Base-by-base conservation (phyloP, 2,329 filamentous ascomycete species). In the Myotisia sp. region DNA sequence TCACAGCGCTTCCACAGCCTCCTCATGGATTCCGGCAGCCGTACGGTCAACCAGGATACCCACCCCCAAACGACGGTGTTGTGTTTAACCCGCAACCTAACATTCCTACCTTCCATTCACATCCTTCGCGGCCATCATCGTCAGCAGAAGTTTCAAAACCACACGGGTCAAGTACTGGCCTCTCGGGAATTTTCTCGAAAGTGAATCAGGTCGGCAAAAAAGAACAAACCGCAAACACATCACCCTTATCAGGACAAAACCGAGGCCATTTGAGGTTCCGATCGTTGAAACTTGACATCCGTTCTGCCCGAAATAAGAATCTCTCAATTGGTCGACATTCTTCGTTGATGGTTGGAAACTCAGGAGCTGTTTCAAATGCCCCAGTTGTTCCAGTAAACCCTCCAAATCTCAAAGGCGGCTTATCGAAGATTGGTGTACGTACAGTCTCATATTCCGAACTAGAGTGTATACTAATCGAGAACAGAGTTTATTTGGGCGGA, bases 111-210 rank as follows among this genome's bases (percentile, higher is more conserved):
- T n/a, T n/a, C n/a, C n/a, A n/a, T n/a, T n/a, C n/a, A n/a, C n/a
- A n/a, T n/a, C n/a, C n/a, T n/a, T n/a, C n/a, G n/a, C n/a, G n/a
- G n/a, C n/a, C n/a, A n/a, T n/a, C n/a, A n/a, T n/a, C n/a, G n/a
- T n/a, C n/a, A n/a, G n/a, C n/a, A n/a, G 22, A 2, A 12, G 12
- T 9, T 2, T 3, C 22, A 9, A 34, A 27, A 16, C 32, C 22
- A 18, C 8, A 8, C 12, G 22, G 32, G 7, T 4, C 32, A 8
- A 34, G 24, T 13, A 17, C 24, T 19, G 24, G 22, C 6, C n/a
- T 34, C 10, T 24, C 22, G 3, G 32, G 23, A 10, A 26, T 34
- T 13, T 26, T 34, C 13, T 26, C 32, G 5, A 34, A 34, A 9
- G 32, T 34, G 12, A 26, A 26, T 26, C n/a, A 18, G 24, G 32